phyloP scores from a whole-genome alignment of 257 asterid species.

The Ehretia macrophylla region DNA sequence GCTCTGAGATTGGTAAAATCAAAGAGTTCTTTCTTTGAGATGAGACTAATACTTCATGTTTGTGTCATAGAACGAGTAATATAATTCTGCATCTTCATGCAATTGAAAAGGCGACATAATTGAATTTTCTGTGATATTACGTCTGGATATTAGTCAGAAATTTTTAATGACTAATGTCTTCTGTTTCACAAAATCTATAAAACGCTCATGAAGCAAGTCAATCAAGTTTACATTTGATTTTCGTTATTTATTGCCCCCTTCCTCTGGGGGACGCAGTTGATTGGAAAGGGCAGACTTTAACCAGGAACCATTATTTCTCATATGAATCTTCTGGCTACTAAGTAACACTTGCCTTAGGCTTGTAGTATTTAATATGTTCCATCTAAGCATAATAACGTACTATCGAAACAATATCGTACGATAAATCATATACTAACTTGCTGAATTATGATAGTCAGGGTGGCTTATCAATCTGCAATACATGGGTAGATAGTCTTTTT shows the following conservation, averaged over 20 bases:
- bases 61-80: neutral
- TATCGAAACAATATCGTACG: neutral
- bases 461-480: neutral
- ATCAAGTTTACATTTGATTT: neutral
- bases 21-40: neutral
- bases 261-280: too few species aligned
- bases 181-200: neutral
- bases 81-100: neutral
- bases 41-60: neutral
- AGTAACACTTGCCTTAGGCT: too few species aligned
- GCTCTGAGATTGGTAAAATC: constrained; percentile 5
- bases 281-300: too few species aligned
- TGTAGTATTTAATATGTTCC: too few species aligned
- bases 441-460: neutral
- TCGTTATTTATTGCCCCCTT: too few species aligned
- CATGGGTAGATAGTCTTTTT: neutral
- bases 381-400: too few species aligned
- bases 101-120: neutral
- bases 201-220: neutral
- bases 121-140: neutral
- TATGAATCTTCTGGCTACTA: too few species aligned
- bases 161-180: too few species aligned
- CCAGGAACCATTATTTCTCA: too few species aligned
- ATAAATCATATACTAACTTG: neutral
- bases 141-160: too few species aligned